Percentiles rank a stretch among this genome's conserved stretches.
Conservation (phyloP, 2,329 filamentous ascomycete species). For the Didymella sp. region DNA sequence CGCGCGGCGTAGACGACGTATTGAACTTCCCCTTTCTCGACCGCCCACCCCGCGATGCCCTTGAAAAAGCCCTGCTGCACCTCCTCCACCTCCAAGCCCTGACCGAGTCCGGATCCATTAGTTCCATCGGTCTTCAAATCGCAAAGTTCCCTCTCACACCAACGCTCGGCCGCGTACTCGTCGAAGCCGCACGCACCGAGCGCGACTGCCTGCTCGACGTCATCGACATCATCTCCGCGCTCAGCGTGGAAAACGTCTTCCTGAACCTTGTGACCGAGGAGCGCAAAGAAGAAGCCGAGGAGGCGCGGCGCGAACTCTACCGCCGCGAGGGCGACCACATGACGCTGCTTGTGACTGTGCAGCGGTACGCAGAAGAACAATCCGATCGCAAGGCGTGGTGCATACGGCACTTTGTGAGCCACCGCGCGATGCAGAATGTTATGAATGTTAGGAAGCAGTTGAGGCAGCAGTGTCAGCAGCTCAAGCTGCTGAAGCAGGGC, state of each 20-base stretch:
- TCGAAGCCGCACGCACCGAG: slow-evolving; percentile 76
- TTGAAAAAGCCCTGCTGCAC: slow-evolving; percentile 82
- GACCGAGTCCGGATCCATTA: slow-evolving; percentile 75
- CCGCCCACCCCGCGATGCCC: slow-evolving; percentile 74
- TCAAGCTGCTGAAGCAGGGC: slow-evolving; percentile 49
- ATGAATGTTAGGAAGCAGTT: slow-evolving; percentile 71
- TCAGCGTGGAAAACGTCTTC: slow-evolving; percentile 71
- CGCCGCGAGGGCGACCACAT: slow-evolving; percentile 69
- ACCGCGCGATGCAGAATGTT: slow-evolving; percentile 70
- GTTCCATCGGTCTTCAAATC: slow-evolving; percentile 74
- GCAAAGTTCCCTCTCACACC: slow-evolving; percentile 84
- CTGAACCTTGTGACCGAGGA: slow-evolving; percentile 66
- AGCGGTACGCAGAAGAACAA: slow-evolving; percentile 64
- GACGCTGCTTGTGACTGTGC: slow-evolving; percentile 67
- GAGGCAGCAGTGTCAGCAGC: slow-evolving; percentile 60
- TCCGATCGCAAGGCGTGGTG: slow-evolving; percentile 67
- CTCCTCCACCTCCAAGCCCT: slow-evolving; percentile 81
- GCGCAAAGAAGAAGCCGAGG: slow-evolving; percentile 64
- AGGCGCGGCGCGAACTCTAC: slow-evolving; percentile 62
- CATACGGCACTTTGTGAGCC: slow-evolving; percentile 64
- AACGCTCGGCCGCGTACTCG: slow-evolving; percentile 78
- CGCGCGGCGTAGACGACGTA: slow-evolving; percentile 82
- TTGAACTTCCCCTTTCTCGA: slow-evolving; percentile 86
- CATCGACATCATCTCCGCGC: slow-evolving; percentile 79
- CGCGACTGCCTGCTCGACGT: slow-evolving; percentile 78